Conservation (phyloP, 176 grass and related monocot species). For the Avena eriantha region DNA sequence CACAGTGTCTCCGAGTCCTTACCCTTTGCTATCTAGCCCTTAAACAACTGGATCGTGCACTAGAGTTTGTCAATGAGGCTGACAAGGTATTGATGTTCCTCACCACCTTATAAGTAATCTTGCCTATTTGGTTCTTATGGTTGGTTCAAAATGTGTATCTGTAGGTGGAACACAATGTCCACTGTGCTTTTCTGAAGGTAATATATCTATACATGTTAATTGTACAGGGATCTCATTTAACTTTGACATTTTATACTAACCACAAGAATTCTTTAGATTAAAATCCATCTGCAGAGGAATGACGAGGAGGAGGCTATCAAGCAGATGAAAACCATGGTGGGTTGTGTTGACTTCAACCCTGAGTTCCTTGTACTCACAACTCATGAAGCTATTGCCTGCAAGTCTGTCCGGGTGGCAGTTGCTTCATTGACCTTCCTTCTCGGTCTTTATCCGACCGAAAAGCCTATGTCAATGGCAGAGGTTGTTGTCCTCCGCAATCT, state of each 20-base stretch:
- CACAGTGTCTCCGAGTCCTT: conserved; percentile 87
- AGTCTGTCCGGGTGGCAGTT: conserved; percentile 63
- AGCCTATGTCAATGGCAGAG: conserved; percentile 75
- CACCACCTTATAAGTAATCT: conserved; percentile 22
- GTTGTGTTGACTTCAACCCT: conserved; percentile 79
- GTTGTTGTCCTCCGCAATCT: conserved; percentile 78
- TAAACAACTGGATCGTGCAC: conserved; percentile 72
- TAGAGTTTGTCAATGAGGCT: conserved; percentile 82
- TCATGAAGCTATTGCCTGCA: conserved; percentile 85
- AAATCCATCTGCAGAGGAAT: conserved; percentile 84
- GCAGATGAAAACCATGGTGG: conserved; percentile 74
- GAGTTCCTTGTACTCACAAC: conserved; percentile 69
- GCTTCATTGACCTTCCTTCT: conserved; percentile 69
- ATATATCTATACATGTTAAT: conserved; percentile 3
- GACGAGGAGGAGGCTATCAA: conserved; percentile 76
- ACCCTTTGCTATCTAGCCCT: conserved; percentile 76
- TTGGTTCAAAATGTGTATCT: conserved; percentile 39
- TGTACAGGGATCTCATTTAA: conserved; percentile 23
- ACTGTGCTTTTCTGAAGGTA: conserved; percentile 94
- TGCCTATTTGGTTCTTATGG: conserved; percentile 38
- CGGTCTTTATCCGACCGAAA: conserved; percentile 70
- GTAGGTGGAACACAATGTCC: conserved; percentile 80
- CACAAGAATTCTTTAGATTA: conserved; percentile 60
- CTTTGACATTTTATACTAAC: conserved; percentile 52
- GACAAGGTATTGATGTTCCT: conserved; percentile 58